phyloP scores from a whole-genome alignment of 805 yeast species.

The Yamadazyma philogaea region DNA sequence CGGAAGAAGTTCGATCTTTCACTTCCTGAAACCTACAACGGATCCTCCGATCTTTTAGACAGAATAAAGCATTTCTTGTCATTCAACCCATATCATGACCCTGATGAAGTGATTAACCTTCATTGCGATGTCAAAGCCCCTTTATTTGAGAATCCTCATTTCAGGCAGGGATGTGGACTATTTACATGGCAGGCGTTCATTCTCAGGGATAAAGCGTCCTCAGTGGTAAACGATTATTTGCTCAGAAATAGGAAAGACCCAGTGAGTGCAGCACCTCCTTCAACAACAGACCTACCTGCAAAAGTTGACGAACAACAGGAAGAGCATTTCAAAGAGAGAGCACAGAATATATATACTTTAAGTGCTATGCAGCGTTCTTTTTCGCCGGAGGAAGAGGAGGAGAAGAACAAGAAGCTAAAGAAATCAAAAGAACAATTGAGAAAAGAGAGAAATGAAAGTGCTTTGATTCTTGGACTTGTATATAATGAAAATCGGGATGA shows the following conservation, averaged over 20 bases:
- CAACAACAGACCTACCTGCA: background rate
- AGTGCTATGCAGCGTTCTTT: background rate
- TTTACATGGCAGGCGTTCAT: conserved; percentile 48
- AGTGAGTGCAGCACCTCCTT: background rate
- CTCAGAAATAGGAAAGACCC: background rate
- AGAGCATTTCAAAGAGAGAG: conserved; percentile 3
- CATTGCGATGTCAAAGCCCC: conserved; percentile 44
- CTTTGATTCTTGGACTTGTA: conserved; percentile 30
- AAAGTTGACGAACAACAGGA: conserved; percentile 7
- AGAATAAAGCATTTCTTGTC: conserved; percentile 1
- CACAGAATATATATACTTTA: background rate
- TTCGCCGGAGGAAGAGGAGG: background rate
- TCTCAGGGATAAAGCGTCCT: conserved; percentile 41
- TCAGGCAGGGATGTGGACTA: conserved; percentile 51
- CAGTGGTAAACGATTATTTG: background rate
- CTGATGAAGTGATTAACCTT: conserved; percentile 39
- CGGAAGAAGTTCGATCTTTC: background rate
- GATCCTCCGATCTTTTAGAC: background rate
- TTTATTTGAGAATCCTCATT: conserved; percentile 19
- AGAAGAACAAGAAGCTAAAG: background rate
- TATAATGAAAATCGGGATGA: background rate
- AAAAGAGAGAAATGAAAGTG: conserved; percentile 16
- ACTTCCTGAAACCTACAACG: background rate
- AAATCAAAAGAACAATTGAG: background rate
- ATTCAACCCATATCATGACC: conserved; percentile 20